Evolutionary conservation across 2,329 filamentous ascomycete genomes (phyloP).

Genomic region (Aspergillus fischeri): DNA sequence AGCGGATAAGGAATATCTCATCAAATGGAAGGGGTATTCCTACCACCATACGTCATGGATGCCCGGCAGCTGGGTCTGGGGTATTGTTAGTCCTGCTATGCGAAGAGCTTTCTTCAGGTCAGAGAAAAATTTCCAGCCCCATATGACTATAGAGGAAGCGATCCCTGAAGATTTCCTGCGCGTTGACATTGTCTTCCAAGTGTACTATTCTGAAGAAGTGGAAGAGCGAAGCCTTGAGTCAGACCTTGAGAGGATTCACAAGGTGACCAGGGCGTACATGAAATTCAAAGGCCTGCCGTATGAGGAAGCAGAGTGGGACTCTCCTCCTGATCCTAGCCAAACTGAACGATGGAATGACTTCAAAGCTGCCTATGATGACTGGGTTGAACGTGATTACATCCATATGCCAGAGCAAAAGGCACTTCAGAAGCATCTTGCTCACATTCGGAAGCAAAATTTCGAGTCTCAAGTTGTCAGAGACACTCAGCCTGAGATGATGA

Average conservation of each 20-base stretch:
- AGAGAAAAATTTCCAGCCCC: conserved; percentile 58
- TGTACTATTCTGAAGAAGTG: conserved; percentile 62
- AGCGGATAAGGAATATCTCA: conserved; percentile 82
- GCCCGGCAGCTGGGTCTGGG: conserved; percentile 84
- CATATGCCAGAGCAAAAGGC: conserved; percentile 50
- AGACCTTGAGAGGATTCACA: conserved; percentile 66
- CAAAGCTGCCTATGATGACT: conserved; percentile 78
- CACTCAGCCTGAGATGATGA: conserved; percentile 68
- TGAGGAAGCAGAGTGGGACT: conserved; percentile 87
- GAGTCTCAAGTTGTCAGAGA: conserved; percentile 61
- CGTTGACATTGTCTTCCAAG: conserved; percentile 83
- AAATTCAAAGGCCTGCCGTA: conserved; percentile 93
- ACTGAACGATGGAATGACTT: conserved; percentile 71
- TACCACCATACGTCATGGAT: conserved; percentile 84
- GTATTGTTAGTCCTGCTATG: conserved; percentile 60
- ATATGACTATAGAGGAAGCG: conserved; percentile 69
- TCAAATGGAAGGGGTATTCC: conserved; percentile 80
- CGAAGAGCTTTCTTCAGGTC: conserved; percentile 72
- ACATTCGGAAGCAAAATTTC: conserved; percentile 65
- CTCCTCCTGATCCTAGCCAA: conserved; percentile 63
- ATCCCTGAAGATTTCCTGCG: conserved; percentile 82
- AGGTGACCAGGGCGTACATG: conserved; percentile 71
- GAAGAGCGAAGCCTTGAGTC: conserved; percentile 58
- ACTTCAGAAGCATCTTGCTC: conserved; percentile 64
- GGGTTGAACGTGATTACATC: conserved; percentile 74